Evolutionary conservation across 495 filamentous ascomycete genomes (phyloP).

Genomic region (Aspergillus sparsus): DNA sequence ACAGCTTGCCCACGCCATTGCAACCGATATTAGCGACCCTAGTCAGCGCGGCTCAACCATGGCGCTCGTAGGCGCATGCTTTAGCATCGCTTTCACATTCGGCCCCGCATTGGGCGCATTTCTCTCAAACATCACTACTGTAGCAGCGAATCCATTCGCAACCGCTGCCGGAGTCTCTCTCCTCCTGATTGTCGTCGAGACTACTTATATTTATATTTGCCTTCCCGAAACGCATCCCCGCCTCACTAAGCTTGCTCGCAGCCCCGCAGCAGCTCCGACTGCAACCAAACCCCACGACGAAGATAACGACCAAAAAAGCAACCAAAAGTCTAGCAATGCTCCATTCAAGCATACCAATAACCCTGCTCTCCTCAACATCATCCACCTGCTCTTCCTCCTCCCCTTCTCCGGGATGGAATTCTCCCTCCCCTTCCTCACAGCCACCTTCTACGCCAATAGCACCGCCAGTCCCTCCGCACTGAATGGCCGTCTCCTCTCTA

Average conservation of each 20-base stretch:
- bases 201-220: conserved; percentile 78
- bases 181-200: conserved; percentile 79
- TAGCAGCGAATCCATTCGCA: conserved; percentile 89
- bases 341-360: conserved; percentile 66
- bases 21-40: conserved; percentile 89
- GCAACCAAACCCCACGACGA: background rate
- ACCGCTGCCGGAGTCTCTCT: conserved; percentile 85
- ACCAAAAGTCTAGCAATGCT: conserved; percentile 2
- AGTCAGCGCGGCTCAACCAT: conserved; percentile 82
- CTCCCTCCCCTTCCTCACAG: conserved; percentile 90
- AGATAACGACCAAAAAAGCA: conserved; percentile 5
- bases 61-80: conserved; percentile 94
- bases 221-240: conserved; percentile 86
- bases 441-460: conserved; percentile 74
- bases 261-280: conserved; percentile 16
- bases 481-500: conserved; percentile 86
- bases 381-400: conserved; percentile 89
- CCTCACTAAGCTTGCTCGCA: conserved; percentile 37
- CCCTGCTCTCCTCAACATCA: conserved; percentile 76
- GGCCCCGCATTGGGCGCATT: conserved; percentile 89
- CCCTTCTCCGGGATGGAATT: conserved; percentile 99
- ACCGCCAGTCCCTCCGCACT: conserved; percentile 58
- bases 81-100: conserved; percentile 96
- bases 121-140: conserved; percentile 68
- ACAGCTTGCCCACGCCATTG: conserved; percentile 94